Base-by-base conservation (phyloP, 2,329 filamentous ascomycete species). In the Penicillium sp. region DNA sequence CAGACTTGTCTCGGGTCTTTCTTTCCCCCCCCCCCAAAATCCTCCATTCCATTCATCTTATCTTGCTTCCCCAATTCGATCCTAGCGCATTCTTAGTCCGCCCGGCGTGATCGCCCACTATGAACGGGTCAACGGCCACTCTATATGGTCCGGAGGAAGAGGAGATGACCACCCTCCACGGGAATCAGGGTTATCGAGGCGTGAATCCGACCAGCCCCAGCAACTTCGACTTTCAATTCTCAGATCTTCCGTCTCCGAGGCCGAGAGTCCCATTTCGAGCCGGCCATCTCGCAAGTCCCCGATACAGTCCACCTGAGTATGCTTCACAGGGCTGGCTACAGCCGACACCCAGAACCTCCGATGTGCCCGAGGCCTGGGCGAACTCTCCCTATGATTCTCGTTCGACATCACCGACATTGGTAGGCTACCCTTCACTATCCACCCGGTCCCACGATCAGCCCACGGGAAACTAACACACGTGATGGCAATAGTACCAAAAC, bases 341-440 rank as follows among this genome's bases (percentile, higher is more conserved):
- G 35, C 58, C 61, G 3, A 61, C 59, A 7, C 61, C 62, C 43
- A 60, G 63, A 21, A 58, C 52, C 21, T 67, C 63, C 9, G 61
- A 55, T 14, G 53, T 59, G 25, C 64, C 66, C 7, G 66, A 68
- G 26, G 63, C 62, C 3, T 62, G 59, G 49, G n/a, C 61, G 39
- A 60, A 70, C 27, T 66, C 67, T 2, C 69, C 70, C 0, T 69
- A 66, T 48, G 71, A 70, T 21, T 71, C 70, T 42, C 69, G 69
- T 27, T 68, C 67, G 9, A 58, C 66, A 4, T 70, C 72, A 7
- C 71, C 72, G 16, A 68, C 67, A 26, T 62, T 73, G 59, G 69
- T 74, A 67, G 48, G 67, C 26, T 1, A 37, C 7, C 37, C 9
- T 23, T 50, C 25, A 26, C n/a, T 39, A 3, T 43, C 13, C 19